Conservation (phyloP, 129 eudicot species). For the Deinandra increscens region DNA sequence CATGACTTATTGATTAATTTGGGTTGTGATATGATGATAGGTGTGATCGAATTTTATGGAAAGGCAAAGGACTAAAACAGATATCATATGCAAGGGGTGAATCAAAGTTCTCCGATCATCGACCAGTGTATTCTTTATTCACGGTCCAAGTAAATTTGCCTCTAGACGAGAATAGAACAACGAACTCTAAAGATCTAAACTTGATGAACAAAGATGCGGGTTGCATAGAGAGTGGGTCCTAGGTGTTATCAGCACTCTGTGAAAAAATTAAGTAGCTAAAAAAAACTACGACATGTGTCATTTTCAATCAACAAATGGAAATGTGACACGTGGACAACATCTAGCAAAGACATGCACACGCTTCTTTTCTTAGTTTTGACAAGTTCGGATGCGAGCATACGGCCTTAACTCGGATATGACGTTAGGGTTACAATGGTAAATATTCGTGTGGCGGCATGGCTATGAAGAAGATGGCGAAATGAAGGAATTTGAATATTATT, state of each 20-base stretch:
- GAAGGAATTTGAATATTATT: neutral
- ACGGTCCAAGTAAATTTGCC: constrained; percentile 43
- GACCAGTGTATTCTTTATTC: constrained; percentile 77
- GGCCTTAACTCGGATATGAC: neutral
- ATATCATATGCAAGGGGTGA: constrained; percentile 63
- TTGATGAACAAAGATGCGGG: constrained; percentile 32
- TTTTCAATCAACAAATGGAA: constrained; percentile 7
- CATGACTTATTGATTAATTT: neutral
- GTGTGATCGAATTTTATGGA: constrained; percentile 92
- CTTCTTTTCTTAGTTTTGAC: constrained; percentile 13
- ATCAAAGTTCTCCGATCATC: constrained; percentile 79
- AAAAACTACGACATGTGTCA: constrained; percentile 8
- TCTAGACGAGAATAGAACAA: neutral
- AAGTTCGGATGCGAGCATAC: constrained; percentile 34
- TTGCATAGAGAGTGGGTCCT: constrained; percentile 55
- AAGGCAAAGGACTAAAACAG: constrained; percentile 83
- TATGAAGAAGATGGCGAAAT: constrained; percentile 12
- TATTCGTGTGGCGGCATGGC: neutral
- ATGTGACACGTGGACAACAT: constrained; percentile 25
- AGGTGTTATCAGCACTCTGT: too few relatives aligned
- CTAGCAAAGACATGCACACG: constrained; percentile 14
- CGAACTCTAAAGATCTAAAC: constrained; percentile 17
- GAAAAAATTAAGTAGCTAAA: constrained; percentile 28
- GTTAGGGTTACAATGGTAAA: neutral
- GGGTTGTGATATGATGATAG: constrained; percentile 37